Conservation (phyloP, 495 filamentous ascomycete species). For the Geopyxis carbonaria region DNA sequence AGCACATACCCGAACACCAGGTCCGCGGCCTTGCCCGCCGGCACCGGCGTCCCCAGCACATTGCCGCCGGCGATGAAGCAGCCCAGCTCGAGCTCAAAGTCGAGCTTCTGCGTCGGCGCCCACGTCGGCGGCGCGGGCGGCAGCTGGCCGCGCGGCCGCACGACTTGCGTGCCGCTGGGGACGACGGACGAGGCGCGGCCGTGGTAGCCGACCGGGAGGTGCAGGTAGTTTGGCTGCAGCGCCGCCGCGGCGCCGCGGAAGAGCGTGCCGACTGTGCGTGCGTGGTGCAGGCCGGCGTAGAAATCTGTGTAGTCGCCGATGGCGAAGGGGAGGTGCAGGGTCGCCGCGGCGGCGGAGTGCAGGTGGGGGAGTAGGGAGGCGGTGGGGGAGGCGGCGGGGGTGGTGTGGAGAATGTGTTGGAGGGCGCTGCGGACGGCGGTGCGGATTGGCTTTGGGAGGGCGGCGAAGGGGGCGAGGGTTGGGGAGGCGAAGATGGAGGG, state of each 20-base stretch:
- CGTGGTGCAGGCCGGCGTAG: slow-evolving; percentile 83
- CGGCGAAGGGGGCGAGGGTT: slow-evolving; percentile 69
- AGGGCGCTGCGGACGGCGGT: slow-evolving; percentile 55
- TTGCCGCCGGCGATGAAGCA: slow-evolving; percentile 50
- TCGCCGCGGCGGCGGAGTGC: slow-evolving; percentile 31
- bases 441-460: slow-evolving; percentile 54
- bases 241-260: slow-evolving; percentile 72
- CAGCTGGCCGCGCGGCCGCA: slow-evolving; percentile 70
- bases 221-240: slow-evolving; percentile 76
- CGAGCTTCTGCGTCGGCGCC: slow-evolving; percentile 47
- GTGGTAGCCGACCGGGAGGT: slow-evolving; percentile 81
- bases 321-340: slow-evolving; percentile 52
- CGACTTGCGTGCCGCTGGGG: slow-evolving; percentile 55
- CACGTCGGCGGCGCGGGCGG: slow-evolving; percentile 37
- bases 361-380: slow-evolving; percentile 41
- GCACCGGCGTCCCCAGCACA: slow-evolving; percentile 50
- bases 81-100: slow-evolving; percentile 80
- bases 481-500: slow-evolving; percentile 23
- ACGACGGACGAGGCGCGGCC: slow-evolving; percentile 66
- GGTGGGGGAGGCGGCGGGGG: slow-evolving; percentile 34
- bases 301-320: slow-evolving; percentile 98
- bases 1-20: slow-evolving; percentile 74
- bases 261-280: slow-evolving; percentile 59
- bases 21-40: slow-evolving; percentile 51
- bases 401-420: slow-evolving; percentile 47